Evolutionary conservation across 176 grass and related monocot genomes (phyloP).

Genomic region (Alopecurus myosuroides): DNA sequence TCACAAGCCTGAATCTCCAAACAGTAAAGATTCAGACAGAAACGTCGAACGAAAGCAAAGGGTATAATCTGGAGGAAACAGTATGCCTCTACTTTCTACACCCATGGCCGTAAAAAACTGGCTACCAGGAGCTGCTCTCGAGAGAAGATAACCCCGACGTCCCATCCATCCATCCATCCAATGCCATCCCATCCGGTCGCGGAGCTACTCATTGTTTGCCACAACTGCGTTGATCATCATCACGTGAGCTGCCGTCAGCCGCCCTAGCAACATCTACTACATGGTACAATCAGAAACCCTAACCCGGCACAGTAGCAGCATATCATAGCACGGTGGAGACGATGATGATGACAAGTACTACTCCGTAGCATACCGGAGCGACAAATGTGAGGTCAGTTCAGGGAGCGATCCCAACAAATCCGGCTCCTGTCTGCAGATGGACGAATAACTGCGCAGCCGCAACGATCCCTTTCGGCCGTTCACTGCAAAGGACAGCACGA

Average conservation of each 20-base stretch:
- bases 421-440: neutral
- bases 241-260: neutral
- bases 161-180: neutral
- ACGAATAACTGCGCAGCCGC: neutral
- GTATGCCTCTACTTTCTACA: neutral
- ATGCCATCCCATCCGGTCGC: neutral
- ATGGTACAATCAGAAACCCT: neutral
- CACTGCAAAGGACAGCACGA: neutral
- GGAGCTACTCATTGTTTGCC: constrained; percentile 1
- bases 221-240: neutral
- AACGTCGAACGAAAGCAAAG: constrained; percentile 25
- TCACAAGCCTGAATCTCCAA: neutral
- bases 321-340: neutral
- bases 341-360: neutral
- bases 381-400: neutral
- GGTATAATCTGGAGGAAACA: neutral
- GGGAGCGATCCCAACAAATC: constrained; percentile 9
- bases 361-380: no score
- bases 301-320: neutral
- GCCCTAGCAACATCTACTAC: no score
- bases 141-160: neutral
- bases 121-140: neutral
- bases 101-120: neutral
- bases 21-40: neutral
- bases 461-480: neutral